Percentiles rank a stretch among this genome's conserved stretches.
phyloP scores from a whole-genome alignment of 805 yeast genomes.

The Kazachstania kunashirensis region DNA sequence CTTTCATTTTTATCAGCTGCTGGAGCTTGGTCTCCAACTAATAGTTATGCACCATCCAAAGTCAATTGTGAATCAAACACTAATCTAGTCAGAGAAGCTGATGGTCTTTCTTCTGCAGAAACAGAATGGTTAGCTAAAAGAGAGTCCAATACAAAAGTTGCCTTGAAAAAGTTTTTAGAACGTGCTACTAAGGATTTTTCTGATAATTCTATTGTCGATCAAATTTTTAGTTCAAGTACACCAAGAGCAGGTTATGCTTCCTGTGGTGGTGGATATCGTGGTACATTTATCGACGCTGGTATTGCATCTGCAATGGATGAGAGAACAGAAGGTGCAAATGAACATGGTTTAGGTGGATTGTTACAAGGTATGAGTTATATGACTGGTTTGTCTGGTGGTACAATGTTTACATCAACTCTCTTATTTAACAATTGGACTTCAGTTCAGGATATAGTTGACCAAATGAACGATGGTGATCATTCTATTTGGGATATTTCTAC shows the following conservation, averaged over 20 bases:
- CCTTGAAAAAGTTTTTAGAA: constrained; percentile 37
- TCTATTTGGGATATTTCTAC: constrained; percentile 61
- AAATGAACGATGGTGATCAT: constrained; percentile 22
- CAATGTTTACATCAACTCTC: constrained; percentile 67
- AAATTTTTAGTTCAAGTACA: constrained; percentile 18
- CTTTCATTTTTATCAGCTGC: constrained; percentile 1
- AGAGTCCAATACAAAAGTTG: constrained; percentile 35
- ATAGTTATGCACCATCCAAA: constrained; percentile 50
- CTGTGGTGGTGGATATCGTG: constrained; percentile 87
- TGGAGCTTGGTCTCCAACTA: constrained; percentile 33
- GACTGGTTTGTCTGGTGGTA: constrained; percentile 75
- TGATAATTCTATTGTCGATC: constrained; percentile 10
- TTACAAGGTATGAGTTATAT: constrained; percentile 62
- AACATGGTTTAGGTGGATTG: constrained; percentile 60
- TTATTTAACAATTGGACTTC: constrained; percentile 64
- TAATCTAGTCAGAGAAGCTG: constrained; percentile 38
- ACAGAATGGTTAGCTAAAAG: constrained; percentile 40
- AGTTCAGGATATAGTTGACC: constrained; percentile 46
- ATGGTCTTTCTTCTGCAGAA: constrained; percentile 36
- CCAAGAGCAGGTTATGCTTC: constrained; percentile 50
- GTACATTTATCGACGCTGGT: constrained; percentile 85
- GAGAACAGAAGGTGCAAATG: constrained; percentile 49
- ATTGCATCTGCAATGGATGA: constrained; percentile 73
- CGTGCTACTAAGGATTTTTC: constrained; percentile 29
- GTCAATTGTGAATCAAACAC: constrained; percentile 41